Evolutionary conservation across 1,284 basidiomycete species (phyloP), one percentile per base, ranked within the genome.

Genomic region (Melampsora larici-populina): DNA sequence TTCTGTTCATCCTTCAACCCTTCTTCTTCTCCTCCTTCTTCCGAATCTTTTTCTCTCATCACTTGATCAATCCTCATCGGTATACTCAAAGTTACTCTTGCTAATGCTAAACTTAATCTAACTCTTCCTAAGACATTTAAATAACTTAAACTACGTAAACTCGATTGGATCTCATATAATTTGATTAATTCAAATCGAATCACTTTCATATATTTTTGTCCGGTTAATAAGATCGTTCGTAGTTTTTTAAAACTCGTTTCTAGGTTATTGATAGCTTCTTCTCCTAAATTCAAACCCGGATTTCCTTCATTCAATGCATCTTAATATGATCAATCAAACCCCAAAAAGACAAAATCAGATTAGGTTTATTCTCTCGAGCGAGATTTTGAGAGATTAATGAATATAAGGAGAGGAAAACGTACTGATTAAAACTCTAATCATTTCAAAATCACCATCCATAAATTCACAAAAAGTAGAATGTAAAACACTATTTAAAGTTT

Each of bases 121-220:
- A 83, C 78, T 18, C 83, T 80, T 8, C 83, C 83, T 3, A 81
- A 80, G n/a, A 84, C 78, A 78, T 84, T 82, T 78, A 84, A 83
- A 80, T 83, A 84, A 1, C 82, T 81, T n/a, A 84, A 80, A 24
- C 80, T 80, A 1, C 83, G 80, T 36, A 84, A 79, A 21, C 81
- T 79, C 43, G 83, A 82, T 68, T 84, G 83, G 55, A 84, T 82
- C 79, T 84, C 83, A 80, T 84, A 83, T 7, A 84, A 81, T 17
- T 83, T 80, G 33, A 83, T 82, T 72, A 83, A 79, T 70, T 83
- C 82, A 79, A 81, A 81, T 62, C 81, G 80, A 21, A 83, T 76
- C 18, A 83, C 79, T 67, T 79, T 77, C 40, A 82, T 77, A 48
- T 83, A 83, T 68, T 81, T 80, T 43, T 80, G 80, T n/a, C 82